Conservation (phyloP, 2,329 filamentous ascomycete genomes). For the Colletotrichum sp. region DNA sequence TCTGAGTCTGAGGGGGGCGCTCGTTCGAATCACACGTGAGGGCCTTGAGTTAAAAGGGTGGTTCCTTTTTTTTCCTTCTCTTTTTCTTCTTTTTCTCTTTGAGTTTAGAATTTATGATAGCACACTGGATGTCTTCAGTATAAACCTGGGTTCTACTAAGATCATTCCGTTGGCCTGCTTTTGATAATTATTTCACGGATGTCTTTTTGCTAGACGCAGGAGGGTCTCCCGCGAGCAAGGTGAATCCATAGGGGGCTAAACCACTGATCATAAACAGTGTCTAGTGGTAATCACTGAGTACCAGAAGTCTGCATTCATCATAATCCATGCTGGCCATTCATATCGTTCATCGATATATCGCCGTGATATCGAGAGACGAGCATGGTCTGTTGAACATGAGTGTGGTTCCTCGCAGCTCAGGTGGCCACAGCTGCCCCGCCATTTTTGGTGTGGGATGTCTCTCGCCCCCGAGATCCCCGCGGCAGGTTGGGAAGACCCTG, state of each 20-base stretch:
- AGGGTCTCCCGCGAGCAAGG: neutral
- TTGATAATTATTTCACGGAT: rapidly evolving
- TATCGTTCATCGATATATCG: neutral
- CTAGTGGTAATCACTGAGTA: neutral
- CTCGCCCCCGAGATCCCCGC: conserved; percentile 21
- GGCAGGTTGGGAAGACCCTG: neutral
- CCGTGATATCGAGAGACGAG: neutral
- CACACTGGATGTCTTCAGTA: neutral
- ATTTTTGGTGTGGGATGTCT: neutral
- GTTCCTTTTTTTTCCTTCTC: neutral
- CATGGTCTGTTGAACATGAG: neutral
- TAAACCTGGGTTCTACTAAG: neutral
- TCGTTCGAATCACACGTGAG: neutral
- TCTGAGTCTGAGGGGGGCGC: neutral
- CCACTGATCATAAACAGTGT: neutral
- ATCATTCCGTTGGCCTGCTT: neutral
- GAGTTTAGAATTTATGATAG: rapidly evolving
- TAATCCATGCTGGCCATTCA: neutral
- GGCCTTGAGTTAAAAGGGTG: neutral
- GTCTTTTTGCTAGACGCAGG: neutral
- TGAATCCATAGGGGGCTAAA: neutral
- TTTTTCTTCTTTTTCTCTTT: neutral
- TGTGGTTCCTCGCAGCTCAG: neutral
- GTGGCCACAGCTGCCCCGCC: neutral
- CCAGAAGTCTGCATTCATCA: neutral